A percentile compares a stretch with the other conserved stretches of the same genome.
These are phyloP conservation scores for Marvania coccoides DNA, from an alignment of 139 green algal species.

Conservation along the genomic window DNA sequence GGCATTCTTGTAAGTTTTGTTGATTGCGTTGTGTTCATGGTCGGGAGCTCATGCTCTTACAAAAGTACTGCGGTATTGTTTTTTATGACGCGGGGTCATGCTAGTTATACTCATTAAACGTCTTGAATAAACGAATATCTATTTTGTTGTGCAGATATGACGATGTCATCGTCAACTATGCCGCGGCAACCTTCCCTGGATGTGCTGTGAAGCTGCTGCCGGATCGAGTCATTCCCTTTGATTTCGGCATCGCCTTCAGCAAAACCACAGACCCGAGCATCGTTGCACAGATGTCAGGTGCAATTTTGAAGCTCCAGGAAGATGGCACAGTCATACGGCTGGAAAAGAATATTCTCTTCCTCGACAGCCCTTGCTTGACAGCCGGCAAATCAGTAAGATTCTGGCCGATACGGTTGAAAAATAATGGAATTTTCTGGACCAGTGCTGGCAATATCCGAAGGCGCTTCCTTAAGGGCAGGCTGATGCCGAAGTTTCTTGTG, in stretches of 20 bases:
- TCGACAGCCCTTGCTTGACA: not conserved
- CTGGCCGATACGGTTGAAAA: not conserved
- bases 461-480: too few relatives aligned
- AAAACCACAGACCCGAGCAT: not conserved
- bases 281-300: not conserved
- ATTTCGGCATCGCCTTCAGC: constrained; percentile 5
- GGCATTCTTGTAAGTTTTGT: not conserved
- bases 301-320: not conserved
- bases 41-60: too few relatives aligned
- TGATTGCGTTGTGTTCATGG: too few relatives aligned
- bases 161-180: not conserved
- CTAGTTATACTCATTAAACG: too few relatives aligned
- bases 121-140: too few relatives aligned
- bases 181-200: not conserved
- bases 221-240: constrained; percentile 1
- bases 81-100: too few relatives aligned
- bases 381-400: too few relatives aligned
- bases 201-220: not conserved
- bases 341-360: not conserved
- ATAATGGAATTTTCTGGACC: too few relatives aligned
- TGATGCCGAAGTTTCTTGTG: too few relatives aligned
- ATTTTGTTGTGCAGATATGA: too few relatives aligned
- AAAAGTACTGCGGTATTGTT: too few relatives aligned
- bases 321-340: not conserved
- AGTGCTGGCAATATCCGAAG: too few relatives aligned